A percentile compares a stretch with the other conserved stretches of the same genome.
These are phyloP conservation scores for Rubroboletus satanas DNA, from an alignment of 768 basidiomycete species.

Conservation along the genomic window DNA sequence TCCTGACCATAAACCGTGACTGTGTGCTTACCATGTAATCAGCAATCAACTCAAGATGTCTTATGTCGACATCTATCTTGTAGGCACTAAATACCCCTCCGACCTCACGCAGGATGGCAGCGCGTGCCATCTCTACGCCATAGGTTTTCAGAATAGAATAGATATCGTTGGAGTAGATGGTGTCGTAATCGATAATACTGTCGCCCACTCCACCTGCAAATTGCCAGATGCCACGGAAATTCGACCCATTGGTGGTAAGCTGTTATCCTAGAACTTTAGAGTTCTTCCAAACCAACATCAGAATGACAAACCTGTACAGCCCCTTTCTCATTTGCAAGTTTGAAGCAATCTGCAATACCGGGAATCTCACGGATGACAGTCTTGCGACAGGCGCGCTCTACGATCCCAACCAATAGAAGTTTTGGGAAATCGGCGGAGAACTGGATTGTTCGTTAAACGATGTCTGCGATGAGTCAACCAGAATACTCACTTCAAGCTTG, in stretches of 20 bases:
- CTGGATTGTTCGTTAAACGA: constrained; percentile 37
- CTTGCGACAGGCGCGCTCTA: constrained; percentile 81
- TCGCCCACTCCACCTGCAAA: constrained; percentile 52
- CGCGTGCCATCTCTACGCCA: constrained; percentile 95
- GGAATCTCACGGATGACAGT: constrained; percentile 89
- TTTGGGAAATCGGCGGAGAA: constrained; percentile 88
- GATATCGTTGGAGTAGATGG: constrained; percentile 92
- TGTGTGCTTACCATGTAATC: constrained; percentile 88
- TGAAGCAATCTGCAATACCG: constrained; percentile 85
- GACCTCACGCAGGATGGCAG: constrained; percentile 88
- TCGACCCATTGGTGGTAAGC: constrained; percentile 91
- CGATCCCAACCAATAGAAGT: constrained; percentile 86
- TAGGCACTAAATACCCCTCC: constrained; percentile 90
- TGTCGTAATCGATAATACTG: constrained; percentile 68
- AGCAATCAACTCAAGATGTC: constrained; percentile 94
- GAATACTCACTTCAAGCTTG: constrained; percentile 68
- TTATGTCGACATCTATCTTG: constrained; percentile 90
- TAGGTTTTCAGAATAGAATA: constrained; percentile 88
- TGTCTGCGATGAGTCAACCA: neutral
- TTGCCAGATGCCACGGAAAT: constrained; percentile 85
- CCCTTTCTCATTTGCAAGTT: constrained; percentile 49
- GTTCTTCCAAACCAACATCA: neutral
- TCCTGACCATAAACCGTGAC: neutral
- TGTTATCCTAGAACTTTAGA: constrained; percentile 28
- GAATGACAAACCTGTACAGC: constrained; percentile 39